Base-by-base conservation (phyloP, 164 flowering plant species). In the Buxus sempervirens region DNA sequence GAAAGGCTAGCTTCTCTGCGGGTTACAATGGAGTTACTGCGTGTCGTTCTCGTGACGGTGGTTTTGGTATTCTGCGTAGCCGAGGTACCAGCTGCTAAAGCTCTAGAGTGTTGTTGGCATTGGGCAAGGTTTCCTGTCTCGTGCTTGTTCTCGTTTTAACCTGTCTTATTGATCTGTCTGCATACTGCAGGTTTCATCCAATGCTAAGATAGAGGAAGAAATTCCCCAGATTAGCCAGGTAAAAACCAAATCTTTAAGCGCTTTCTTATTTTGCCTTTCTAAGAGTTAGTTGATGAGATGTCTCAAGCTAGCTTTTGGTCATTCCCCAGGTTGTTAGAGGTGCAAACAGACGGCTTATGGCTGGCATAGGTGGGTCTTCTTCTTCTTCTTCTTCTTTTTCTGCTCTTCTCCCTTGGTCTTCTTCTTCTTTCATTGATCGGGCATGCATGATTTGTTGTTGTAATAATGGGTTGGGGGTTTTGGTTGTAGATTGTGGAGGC, bases 401-500 rank as follows among this genome's bases (percentile, higher is more conserved):
- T 57, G 12, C 6, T 22, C 0, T 5, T 32, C 38, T 32, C 38
- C 38, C 3, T 32, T 32, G 38, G 38, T 18, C 58, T 21, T 16
- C n/a, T 25, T 7, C 19, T 13, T 25, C 8, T 38, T n/a, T 62
- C 4, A 45, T 45, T 36, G 1, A 10, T 5, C 32, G 23, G 8
- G 5, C 16, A 22, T 1, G 10, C 7, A 48, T 9, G 15, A 13
- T 57, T 5, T 25, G 19, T 24, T n/a, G n/a, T n/a, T n/a, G n/a
- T n/a, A n/a, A 8, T 57, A 26, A 23, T 57, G 32, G 15, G 12
- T 57, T 16, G 24, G 1, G 56, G 21, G 56, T 6, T 20, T 3
- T 18, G 2, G 9, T 21, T 63, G n/a, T 60, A 70, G 79, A 69
- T 55, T 76, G 79, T 22, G 73, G 51, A 58, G 69, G 70, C 28